phyloP scores from a whole-genome alignment of 805 yeast genomes.

The Saturnispora quitensis region DNA sequence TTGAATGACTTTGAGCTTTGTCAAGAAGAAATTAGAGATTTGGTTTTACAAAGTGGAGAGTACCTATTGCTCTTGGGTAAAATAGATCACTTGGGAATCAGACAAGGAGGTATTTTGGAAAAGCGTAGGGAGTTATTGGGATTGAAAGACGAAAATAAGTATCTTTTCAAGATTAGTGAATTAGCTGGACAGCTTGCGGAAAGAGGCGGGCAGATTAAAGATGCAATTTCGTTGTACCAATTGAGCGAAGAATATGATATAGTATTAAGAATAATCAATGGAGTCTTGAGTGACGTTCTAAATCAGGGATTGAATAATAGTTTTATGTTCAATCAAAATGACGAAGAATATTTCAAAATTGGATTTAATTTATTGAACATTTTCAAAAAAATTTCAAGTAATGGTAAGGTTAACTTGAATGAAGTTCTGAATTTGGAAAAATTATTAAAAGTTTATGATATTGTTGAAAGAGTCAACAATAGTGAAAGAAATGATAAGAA shows the following conservation, averaged over 20 bases:
- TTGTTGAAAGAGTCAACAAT: constrained; percentile 59
- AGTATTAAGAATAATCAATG: constrained; percentile 66
- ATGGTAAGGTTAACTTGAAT: constrained; percentile 20
- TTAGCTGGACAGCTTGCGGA: constrained; percentile 81
- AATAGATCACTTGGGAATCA: constrained; percentile 62
- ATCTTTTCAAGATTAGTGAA: constrained; percentile 64
- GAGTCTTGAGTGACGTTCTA: constrained; percentile 57
- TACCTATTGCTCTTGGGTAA: constrained; percentile 79
- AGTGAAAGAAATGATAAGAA: constrained; percentile 26
- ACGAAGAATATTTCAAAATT: constrained; percentile 38
- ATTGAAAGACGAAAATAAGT: constrained; percentile 49
- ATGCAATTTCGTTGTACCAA: constrained; percentile 79
- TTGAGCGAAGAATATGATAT: constrained; percentile 80
- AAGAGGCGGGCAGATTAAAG: constrained; percentile 82
- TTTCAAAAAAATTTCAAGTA: not conserved
- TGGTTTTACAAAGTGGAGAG: constrained; percentile 79
- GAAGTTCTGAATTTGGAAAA: constrained; percentile 55
- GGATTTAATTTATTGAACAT: constrained; percentile 35
- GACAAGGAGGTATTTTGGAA: constrained; percentile 79
- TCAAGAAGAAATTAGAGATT: constrained; percentile 73
- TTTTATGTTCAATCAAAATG: constrained; percentile 25
- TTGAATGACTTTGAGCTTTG: constrained; percentile 46
- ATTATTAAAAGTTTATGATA: constrained; percentile 56
- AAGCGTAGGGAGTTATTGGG: constrained; percentile 58
- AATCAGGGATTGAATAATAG: not conserved